Conservation (phyloP, 495 filamentous ascomycete genomes). For the Tuber magnatum region DNA sequence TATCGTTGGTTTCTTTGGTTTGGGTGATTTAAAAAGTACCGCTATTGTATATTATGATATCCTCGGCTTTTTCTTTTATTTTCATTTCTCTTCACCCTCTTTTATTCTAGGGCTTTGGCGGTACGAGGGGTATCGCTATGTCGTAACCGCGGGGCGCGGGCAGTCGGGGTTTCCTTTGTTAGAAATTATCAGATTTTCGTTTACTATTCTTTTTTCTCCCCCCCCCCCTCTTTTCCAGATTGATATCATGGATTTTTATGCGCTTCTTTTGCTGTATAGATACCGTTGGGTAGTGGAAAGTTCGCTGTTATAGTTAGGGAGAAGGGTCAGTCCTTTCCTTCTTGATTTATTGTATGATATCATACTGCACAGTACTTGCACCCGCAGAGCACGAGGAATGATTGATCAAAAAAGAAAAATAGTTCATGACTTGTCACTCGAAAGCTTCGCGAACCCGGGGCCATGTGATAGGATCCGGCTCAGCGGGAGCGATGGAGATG, state of each 20-base stretch:
- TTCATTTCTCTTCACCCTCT: not conserved
- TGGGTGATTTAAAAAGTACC: not conserved
- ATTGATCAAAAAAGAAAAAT: no score
- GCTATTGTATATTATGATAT: not conserved
- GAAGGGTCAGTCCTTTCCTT: not conserved
- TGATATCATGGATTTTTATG: constrained; percentile 1
- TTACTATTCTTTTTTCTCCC: not conserved
- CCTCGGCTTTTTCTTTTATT: not conserved
- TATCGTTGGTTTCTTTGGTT: not conserved
- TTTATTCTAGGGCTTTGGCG: not conserved
- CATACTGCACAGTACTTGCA: not conserved
- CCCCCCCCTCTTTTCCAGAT: not conserved
- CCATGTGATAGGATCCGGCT: no score
- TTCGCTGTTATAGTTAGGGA: not conserved
- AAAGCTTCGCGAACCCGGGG: not conserved
- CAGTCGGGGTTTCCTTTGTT: not conserved
- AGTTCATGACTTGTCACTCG: not conserved
- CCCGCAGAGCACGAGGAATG: not conserved
- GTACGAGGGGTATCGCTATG: not conserved
- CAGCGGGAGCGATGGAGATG: not conserved
- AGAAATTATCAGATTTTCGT: not conserved
- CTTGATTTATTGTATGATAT: no score
- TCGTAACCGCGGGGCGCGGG: not conserved
- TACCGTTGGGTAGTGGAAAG: not conserved
- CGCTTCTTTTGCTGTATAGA: not conserved